These are phyloP conservation scores for Exidia glandulosa DNA, from an alignment of 768 basidiomycete species.

Conservation along the genomic window DNA sequence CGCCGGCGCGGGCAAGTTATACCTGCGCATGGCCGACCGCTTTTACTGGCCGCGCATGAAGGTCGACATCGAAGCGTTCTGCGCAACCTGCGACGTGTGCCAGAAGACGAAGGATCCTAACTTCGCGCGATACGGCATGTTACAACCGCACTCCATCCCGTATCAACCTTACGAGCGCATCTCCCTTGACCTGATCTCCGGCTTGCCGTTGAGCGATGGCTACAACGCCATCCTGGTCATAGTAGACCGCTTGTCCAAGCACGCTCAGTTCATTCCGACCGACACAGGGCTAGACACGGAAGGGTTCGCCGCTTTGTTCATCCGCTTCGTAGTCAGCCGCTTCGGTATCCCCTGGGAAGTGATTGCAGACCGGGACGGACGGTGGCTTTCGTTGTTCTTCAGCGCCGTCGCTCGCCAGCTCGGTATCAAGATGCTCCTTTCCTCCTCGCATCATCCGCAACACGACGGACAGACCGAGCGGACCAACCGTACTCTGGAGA, in stretches of 20 bases:
- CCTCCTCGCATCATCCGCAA: slow-evolving; percentile 30
- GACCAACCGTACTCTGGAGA: slow-evolving; percentile 16
- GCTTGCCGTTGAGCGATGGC: slow-evolving; percentile 25
- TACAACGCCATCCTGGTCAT: slow-evolving; percentile 29
- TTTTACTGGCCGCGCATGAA: slow-evolving; percentile 7
- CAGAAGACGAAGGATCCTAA: slow-evolving; percentile 5
- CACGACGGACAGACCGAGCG: slow-evolving; percentile 29
- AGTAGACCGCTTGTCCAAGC: slow-evolving; percentile 28
- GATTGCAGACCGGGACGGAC: slow-evolving; percentile 3
- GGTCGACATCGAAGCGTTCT: slow-evolving; percentile 1
- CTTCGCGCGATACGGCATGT: slow-evolving; percentile 1
- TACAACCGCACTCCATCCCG: slow-evolving; percentile 7
- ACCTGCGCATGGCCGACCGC: neutral
- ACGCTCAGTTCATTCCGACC: slow-evolving; percentile 32
- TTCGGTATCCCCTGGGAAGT: slow-evolving; percentile 5
- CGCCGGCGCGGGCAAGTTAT: slow-evolving; percentile 5
- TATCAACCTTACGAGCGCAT: slow-evolving; percentile 6
- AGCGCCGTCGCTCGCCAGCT: neutral
- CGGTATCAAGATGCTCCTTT: neutral
- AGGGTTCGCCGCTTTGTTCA: neutral
- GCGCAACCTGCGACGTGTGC: slow-evolving; percentile 7
- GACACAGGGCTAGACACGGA: neutral
- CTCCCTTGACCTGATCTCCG: slow-evolving; percentile 4
- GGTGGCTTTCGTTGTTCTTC: slow-evolving; percentile 7
- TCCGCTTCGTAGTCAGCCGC: neutral